Evolutionary conservation across 176 grass and related monocot genomes (phyloP).

Genomic region (Musa beccarii): DNA sequence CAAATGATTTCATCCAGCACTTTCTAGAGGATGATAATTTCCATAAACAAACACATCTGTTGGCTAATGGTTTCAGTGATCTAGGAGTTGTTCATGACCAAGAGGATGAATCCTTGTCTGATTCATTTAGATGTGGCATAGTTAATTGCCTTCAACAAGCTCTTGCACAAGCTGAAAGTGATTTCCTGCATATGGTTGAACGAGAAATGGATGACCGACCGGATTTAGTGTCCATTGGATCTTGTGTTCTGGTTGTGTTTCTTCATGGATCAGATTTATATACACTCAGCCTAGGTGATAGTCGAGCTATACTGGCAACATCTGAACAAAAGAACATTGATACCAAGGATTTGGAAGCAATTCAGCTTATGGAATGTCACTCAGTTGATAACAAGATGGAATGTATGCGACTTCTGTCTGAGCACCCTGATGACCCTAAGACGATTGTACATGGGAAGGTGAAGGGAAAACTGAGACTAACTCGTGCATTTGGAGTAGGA

Average conservation of each 20-base stretch:
- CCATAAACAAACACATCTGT: slow-evolving; percentile 26
- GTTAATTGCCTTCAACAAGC: slow-evolving; percentile 62
- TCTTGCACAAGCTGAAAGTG: slow-evolving; percentile 84
- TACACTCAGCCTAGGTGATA: slow-evolving; percentile 84
- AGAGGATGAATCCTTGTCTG: slow-evolving; percentile 14
- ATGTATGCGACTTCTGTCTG: slow-evolving; percentile 46
- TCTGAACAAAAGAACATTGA: slow-evolving; percentile 21
- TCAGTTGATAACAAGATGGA: slow-evolving; percentile 61
- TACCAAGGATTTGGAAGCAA: slow-evolving; percentile 25
- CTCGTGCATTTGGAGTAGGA: slow-evolving; percentile 89
- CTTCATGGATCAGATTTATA: slow-evolving; percentile 70
- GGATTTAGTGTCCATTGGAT: slow-evolving; percentile 89
- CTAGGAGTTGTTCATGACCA: too few relatives aligned
- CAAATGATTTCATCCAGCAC: slow-evolving; percentile 21
- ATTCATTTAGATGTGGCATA: slow-evolving; percentile 50
- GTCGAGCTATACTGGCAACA: slow-evolving; percentile 82
- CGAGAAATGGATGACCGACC: slow-evolving; percentile 84
- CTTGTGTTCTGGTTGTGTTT: slow-evolving; percentile 70
- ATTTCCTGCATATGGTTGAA: slow-evolving; percentile 80
- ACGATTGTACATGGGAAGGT: slow-evolving; percentile 57
- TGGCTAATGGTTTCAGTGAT: slow-evolving; percentile 6
- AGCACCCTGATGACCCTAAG: slow-evolving; percentile 56
- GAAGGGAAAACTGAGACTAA: slow-evolving; percentile 90
- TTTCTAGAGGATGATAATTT: too few relatives aligned
- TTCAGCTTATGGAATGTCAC: slow-evolving; percentile 72